Conservation (phyloP, 2,329 filamentous ascomycete genomes). For the Ophiostoma pallidulum region DNA sequence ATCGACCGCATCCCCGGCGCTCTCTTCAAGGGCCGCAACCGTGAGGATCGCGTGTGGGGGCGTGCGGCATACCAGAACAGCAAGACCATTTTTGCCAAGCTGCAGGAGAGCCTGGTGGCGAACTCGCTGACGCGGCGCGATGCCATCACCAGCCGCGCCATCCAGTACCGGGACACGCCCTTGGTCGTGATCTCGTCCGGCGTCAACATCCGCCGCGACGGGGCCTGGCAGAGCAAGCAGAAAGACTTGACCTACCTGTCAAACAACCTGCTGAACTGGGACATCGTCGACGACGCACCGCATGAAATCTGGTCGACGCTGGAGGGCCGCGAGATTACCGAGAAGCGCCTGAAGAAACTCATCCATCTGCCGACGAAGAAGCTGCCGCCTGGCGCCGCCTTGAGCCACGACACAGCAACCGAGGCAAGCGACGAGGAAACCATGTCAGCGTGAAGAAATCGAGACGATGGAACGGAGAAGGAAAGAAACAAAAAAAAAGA, state of each 20-base stretch:
- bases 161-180: constrained; percentile 67
- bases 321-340: constrained; percentile 64
- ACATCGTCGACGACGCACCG: constrained; percentile 74
- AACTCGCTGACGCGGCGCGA: constrained; percentile 77
- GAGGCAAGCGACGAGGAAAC: neutral
- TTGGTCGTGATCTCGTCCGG: constrained; percentile 79
- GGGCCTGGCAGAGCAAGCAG: constrained; percentile 75
- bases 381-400: neutral
- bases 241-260: constrained; percentile 75
- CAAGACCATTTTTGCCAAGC: constrained; percentile 78
- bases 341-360: constrained; percentile 66
- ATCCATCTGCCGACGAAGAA: constrained; percentile 30
- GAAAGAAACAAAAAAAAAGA: no score
- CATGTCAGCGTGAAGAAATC: no score
- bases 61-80: constrained; percentile 67
- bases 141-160: constrained; percentile 64
- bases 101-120: constrained; percentile 88
- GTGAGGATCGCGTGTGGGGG: constrained; percentile 79
- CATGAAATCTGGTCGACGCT: constrained; percentile 76
- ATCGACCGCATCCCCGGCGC: constrained; percentile 72
- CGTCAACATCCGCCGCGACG: constrained; percentile 53
- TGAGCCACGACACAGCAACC: no score
- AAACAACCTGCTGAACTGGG: constrained; percentile 70
- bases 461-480: no score
- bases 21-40: constrained; percentile 68